phyloP scores from a whole-genome alignment of 2,329 filamentous ascomycete species.

The Talaromyces sp. region DNA sequence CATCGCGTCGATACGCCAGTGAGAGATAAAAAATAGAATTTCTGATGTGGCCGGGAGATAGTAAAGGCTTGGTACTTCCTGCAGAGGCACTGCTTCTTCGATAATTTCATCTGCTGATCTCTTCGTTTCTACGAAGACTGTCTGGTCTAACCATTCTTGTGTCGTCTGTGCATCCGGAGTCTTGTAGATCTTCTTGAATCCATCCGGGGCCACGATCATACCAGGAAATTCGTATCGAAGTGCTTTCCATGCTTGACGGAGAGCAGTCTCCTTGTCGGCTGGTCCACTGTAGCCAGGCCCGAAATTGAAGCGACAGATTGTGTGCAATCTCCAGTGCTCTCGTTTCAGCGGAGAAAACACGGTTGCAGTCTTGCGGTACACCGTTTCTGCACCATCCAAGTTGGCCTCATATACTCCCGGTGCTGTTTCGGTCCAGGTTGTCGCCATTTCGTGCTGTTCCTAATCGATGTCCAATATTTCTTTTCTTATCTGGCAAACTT shows the following conservation, averaged over 20 bases:
- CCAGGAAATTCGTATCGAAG: constrained; percentile 14
- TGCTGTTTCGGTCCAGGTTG: neutral
- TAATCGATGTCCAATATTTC: neutral
- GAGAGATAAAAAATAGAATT: constrained; percentile 15
- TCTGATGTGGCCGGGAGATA: constrained; percentile 15
- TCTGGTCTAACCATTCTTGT: constrained; percentile 12
- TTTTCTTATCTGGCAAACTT: neutral
- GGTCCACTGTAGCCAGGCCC: neutral
- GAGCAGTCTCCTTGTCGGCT: neutral
- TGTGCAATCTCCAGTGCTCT: constrained; percentile 15
- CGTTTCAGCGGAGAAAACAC: neutral
- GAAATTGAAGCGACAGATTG: constrained; percentile 11
- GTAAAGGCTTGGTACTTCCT: constrained; percentile 13
- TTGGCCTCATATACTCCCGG: neutral
- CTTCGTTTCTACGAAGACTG: constrained; percentile 13
- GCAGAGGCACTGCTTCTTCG: neutral
- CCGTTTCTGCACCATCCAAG: constrained; percentile 24
- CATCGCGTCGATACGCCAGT: constrained; percentile 17
- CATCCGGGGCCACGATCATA: constrained; percentile 8
- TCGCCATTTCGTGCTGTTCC: neutral
- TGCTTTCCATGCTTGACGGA: constrained; percentile 15
- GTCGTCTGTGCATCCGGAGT: neutral
- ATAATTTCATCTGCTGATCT: constrained; percentile 13
- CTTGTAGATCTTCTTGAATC: constrained; percentile 11
- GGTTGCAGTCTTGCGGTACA: constrained; percentile 6